Base-by-base conservation (phyloP, 192 early-diverging fungal genomes). In the Dispira parvispora region DNA sequence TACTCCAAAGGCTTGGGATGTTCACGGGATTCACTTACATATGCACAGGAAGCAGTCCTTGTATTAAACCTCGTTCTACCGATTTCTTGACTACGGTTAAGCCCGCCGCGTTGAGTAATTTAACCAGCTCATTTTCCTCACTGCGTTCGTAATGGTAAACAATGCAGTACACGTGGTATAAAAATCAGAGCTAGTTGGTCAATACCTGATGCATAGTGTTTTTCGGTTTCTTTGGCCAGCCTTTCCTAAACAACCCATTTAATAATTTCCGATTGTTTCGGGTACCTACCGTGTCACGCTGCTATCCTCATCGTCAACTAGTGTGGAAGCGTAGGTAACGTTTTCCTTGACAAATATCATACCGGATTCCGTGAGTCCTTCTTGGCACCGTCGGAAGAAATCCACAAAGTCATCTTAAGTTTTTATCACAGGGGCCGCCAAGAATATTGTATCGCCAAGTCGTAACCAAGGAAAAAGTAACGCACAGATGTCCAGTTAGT, bases 321-420 rank as follows among this genome's bases (percentile, higher is more conserved):
- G 72, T 32, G 84, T 80, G 10, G 76, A 81, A 10, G 66, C 54
- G 6, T 70, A 64, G 8, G 86, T 75, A 52, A 90, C 80, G 68
- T 96, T 98, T 67, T 98, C 95, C 65, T 96, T 98, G 55, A 98
- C 79, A 46, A 88, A 86, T 65, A 98, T 85, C 42, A 94, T 43
- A 14, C 88, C 87, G 42, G 73, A 71, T 2, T 75, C 75, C 47
- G 73, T 78, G 38, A 98, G 70, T 0, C 85, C 87, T 5, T 65
- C 62, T 13, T 80, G 83, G 66, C 91, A 92, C 27, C 89, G 66
- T 62, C 78, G 61, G 50, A 98, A 90, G 67, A 94, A 96, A 0
- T 75, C 72, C 8, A 91, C 73, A 45, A 98, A 68, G 67, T 98
- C 88, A 21, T 86, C 85, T 90, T 67, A 3, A 21, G 10, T 32